These are phyloP conservation scores for Malus asiatica DNA, from an alignment of 306 rosid genomes.

Conservation along the genomic window DNA sequence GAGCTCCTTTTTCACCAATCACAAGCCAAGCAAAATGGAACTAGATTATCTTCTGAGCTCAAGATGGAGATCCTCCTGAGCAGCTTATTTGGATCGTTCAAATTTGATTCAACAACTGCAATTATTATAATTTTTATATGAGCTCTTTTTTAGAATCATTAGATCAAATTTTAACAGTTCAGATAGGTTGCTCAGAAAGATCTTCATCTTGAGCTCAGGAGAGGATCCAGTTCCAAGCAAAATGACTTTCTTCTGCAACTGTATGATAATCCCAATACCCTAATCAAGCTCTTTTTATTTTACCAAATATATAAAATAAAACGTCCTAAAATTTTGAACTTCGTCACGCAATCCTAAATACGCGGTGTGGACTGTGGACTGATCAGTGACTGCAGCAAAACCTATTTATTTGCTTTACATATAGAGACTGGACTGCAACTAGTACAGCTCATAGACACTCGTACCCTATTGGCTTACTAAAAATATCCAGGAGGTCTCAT, in stretches of 20 bases:
- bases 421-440: neutral
- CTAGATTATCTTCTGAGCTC: too few relatives aligned
- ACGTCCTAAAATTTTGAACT: neutral
- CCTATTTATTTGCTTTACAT: neutral
- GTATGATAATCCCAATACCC: neutral
- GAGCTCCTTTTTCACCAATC: neutral
- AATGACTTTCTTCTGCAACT: neutral
- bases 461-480: neutral
- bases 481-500: neutral
- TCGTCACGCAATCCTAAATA: neutral
- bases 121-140: too few relatives aligned
- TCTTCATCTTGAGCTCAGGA: too few relatives aligned
- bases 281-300: neutral
- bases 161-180: too few relatives aligned
- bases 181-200: too few relatives aligned
- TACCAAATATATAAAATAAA: neutral
- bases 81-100: too few relatives aligned
- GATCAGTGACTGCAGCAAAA: neutral
- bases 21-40: neutral
- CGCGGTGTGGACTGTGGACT: neutral
- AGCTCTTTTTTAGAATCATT: accelerated
- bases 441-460: slow-evolving; percentile 41
- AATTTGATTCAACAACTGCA: too few relatives aligned
- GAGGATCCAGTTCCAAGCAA: neutral
- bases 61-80: too few relatives aligned